phyloP scores from a whole-genome alignment of 129 eudicot species.

The Gnaphalium uliginosum region DNA sequence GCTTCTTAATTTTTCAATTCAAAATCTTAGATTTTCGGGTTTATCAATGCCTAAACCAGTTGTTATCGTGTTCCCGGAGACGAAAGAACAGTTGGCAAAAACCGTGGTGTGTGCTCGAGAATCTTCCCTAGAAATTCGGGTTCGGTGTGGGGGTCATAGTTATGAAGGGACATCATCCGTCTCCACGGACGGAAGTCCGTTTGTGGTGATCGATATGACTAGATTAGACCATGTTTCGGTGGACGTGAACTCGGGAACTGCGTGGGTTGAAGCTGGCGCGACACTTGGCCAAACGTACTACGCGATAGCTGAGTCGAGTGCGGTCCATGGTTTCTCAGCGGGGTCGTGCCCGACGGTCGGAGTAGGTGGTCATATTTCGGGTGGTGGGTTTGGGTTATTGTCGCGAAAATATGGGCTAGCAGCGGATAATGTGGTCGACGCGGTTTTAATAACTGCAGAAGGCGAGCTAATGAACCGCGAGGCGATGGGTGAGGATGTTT shows the following conservation, averaged over 20 bases:
- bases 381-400: slow-evolving; percentile 83
- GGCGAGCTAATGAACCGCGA: slow-evolving; percentile 56
- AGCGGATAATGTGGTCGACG: slow-evolving; percentile 81
- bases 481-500: slow-evolving; percentile 86
- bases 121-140: slow-evolving; percentile 47
- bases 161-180: slow-evolving; percentile 70
- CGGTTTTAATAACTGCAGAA: slow-evolving; percentile 49
- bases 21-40: slow-evolving; percentile 58
- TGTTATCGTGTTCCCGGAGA: slow-evolving; percentile 64
- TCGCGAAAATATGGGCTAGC: slow-evolving; percentile 74
- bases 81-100: slow-evolving; percentile 46
- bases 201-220: slow-evolving; percentile 73
- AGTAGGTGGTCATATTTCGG: slow-evolving; percentile 71
- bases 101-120: slow-evolving; percentile 44
- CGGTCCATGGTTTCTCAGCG: slow-evolving; percentile 61
- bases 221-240: slow-evolving; percentile 49
- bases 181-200: slow-evolving; percentile 38
- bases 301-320: slow-evolving; percentile 49
- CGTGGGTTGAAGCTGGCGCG: slow-evolving; percentile 92
- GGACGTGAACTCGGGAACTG: slow-evolving; percentile 42
- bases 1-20: slow-evolving; percentile 65
- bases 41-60: slow-evolving; percentile 52
- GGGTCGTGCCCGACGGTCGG: slow-evolving; percentile 90
- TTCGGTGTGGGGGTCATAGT: slow-evolving; percentile 82
- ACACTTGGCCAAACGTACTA: slow-evolving; percentile 68